Percentiles rank a stretch among this genome's conserved stretches.
phyloP scores from a whole-genome alignment of 2,329 filamentous ascomycete species.

The Fusarium humuli region DNA sequence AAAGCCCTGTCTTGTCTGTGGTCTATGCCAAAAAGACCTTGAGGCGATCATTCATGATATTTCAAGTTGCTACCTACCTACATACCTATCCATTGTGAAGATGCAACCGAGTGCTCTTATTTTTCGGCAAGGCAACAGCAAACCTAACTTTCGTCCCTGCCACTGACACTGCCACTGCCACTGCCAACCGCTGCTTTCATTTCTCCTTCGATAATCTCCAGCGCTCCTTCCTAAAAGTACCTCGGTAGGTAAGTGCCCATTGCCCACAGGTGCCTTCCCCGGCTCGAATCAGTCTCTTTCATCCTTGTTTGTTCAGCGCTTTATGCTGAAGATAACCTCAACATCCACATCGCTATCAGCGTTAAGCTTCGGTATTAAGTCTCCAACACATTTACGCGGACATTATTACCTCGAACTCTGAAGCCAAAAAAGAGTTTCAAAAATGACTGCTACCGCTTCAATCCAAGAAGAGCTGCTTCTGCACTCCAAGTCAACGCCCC shows the following conservation, averaged over 20 bases:
- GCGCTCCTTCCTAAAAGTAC: neutral
- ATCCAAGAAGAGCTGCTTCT: neutral
- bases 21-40: neutral
- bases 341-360: neutral
- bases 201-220: neutral
- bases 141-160: neutral
- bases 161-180: neutral
- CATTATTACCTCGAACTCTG: neutral
- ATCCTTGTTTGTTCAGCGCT: neutral
- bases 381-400: neutral
- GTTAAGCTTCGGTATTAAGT: neutral
- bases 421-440: neutral
- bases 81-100: neutral
- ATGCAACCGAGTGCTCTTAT: neutral
- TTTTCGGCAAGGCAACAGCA: neutral
- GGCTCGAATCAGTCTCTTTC: neutral
- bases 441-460: slow-evolving; percentile 5
- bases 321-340: neutral
- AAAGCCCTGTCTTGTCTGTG: neutral
- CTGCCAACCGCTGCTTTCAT: neutral
- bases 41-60: neutral
- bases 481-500: neutral
- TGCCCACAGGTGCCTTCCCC: neutral
- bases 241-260: too few species aligned
- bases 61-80: neutral